phyloP scores from a whole-genome alignment of 208 protist species.

The Crithidia sp. region DNA sequence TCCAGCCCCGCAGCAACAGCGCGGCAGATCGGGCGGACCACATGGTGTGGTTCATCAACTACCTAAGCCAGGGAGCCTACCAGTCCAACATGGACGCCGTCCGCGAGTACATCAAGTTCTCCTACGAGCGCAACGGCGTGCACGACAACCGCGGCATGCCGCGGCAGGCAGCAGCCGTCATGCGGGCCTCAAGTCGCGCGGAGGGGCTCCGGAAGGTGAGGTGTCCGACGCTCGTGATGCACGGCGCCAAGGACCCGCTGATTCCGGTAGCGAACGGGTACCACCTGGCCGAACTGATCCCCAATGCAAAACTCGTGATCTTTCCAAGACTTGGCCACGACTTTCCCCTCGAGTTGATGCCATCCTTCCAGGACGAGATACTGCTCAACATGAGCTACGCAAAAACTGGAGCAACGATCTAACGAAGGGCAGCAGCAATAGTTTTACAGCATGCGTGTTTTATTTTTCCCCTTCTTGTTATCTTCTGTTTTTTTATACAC shows the following conservation, averaged over 20 bases:
- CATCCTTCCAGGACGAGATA: conserved; percentile 55
- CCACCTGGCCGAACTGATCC: conserved; percentile 53
- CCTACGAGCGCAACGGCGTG: conserved; percentile 40
- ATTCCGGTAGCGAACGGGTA: conserved; percentile 71
- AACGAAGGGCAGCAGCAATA: neutral
- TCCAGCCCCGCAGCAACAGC: conserved; percentile 45
- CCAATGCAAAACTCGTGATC: conserved; percentile 67
- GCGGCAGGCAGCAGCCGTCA: conserved; percentile 68
- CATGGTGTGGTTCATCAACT: conserved; percentile 47
- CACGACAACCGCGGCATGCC: conserved; percentile 32
- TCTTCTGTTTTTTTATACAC: neutral
- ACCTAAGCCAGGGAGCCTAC: conserved; percentile 50
- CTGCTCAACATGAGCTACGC: conserved; percentile 46
- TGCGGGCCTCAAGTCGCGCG: conserved; percentile 53
- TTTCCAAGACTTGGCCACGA: conserved; percentile 70
- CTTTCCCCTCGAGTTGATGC: conserved; percentile 45
- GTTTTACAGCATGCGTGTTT: neutral
- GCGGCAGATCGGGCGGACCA: conserved; percentile 49
- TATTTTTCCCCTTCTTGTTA: neutral
- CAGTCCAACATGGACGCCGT: conserved; percentile 18
- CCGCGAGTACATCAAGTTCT: conserved; percentile 31
- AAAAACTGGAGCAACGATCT: neutral
- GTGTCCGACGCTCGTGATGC: conserved; percentile 64
- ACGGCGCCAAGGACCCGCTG: conserved; percentile 66
- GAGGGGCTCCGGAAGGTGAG: conserved; percentile 41